Percentiles rank a stretch among this genome's conserved stretches.
Evolutionary conservation across 2,329 filamentous ascomycete species (phyloP).

Genomic region (Endothia cerciana): DNA sequence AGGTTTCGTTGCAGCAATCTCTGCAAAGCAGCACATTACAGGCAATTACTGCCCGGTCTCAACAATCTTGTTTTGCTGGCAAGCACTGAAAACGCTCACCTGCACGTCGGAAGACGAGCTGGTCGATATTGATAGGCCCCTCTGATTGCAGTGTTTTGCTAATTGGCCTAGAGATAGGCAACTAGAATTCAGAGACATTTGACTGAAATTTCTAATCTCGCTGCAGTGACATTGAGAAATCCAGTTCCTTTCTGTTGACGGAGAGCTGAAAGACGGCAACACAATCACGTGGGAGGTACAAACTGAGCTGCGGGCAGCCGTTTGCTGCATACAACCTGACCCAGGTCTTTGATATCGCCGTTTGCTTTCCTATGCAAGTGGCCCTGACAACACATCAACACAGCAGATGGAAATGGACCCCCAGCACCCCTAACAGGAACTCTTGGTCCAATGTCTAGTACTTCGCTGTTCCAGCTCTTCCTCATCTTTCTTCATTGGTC

Average conservation of each 20-base stretch:
- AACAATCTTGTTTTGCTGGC: neutral
- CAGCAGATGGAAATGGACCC: slow-evolving; percentile 17
- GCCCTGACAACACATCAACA: slow-evolving; percentile 12
- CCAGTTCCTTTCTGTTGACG: neutral
- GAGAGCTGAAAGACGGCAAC: slow-evolving; percentile 23
- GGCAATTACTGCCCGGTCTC: neutral
- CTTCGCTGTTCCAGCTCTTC: slow-evolving; percentile 20
- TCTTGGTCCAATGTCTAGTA: slow-evolving; percentile 22
- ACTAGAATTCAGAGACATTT: slow-evolving; percentile 22
- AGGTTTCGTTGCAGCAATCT: neutral
- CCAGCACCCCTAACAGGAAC: slow-evolving; percentile 15
- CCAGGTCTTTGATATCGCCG: slow-evolving; percentile 39
- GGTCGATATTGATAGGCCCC: neutral
- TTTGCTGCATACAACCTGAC: slow-evolving; percentile 40
- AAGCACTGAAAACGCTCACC: slow-evolving; percentile 6
- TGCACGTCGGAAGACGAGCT: neutral
- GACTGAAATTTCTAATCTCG: neutral
- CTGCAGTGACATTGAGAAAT: neutral
- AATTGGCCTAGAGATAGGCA: slow-evolving; percentile 16
- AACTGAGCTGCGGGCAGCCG: slow-evolving; percentile 44
- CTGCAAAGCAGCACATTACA: neutral
- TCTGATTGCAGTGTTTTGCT: slow-evolving; percentile 21
- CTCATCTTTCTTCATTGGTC: slow-evolving; percentile 23
- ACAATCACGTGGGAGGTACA: slow-evolving; percentile 44
- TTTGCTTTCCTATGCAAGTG: slow-evolving; percentile 26